Percentiles rank a stretch among this genome's conserved stretches.
Evolutionary conservation across 805 yeast genomes (phyloP).

Genomic region (Zygotorulaspora sp.): DNA sequence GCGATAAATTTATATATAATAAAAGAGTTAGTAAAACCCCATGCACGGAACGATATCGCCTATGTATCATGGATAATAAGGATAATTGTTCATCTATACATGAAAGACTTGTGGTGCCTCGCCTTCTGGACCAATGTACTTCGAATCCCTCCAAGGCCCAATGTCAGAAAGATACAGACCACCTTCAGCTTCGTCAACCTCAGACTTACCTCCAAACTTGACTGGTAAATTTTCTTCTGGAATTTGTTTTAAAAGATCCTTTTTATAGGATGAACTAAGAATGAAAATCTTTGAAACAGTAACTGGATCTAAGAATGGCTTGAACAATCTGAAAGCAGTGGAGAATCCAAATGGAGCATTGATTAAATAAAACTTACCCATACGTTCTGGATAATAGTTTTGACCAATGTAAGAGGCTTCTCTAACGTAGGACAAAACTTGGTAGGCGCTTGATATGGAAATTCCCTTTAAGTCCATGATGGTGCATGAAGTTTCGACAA

Average conservation of each 20-base stretch:
- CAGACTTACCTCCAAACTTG: conserved; percentile 84
- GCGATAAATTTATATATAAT: neutral
- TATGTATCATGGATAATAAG: no score
- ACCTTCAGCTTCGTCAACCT: conserved; percentile 60
- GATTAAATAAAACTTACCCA: conserved; percentile 95
- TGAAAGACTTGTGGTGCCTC: conserved; percentile 68
- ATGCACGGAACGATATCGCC: no score
- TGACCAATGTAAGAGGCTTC: conserved; percentile 95
- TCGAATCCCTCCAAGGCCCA: conserved; percentile 95
- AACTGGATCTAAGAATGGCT: conserved; percentile 94
- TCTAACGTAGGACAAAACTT: conserved; percentile 80
- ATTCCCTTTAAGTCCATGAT: conserved; percentile 93
- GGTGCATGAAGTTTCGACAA: conserved; percentile 95
- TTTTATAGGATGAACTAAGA: conserved; percentile 70
- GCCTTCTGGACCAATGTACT: conserved; percentile 92
- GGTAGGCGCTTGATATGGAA: conserved; percentile 75
- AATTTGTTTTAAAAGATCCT: conserved; percentile 84
- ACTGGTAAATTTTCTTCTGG: conserved; percentile 89
- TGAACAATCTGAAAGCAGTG: conserved; percentile 85
- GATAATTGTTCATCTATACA: conserved; percentile 5
- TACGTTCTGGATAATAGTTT: conserved; percentile 96
- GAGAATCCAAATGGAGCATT: conserved; percentile 98
- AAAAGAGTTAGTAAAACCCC: no score
- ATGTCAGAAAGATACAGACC: conserved; percentile 83
- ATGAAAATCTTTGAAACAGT: conserved; percentile 93